These are phyloP conservation scores for Lentinula guzmanii DNA, from an alignment of 768 basidiomycete genomes.

Conservation along the genomic window DNA sequence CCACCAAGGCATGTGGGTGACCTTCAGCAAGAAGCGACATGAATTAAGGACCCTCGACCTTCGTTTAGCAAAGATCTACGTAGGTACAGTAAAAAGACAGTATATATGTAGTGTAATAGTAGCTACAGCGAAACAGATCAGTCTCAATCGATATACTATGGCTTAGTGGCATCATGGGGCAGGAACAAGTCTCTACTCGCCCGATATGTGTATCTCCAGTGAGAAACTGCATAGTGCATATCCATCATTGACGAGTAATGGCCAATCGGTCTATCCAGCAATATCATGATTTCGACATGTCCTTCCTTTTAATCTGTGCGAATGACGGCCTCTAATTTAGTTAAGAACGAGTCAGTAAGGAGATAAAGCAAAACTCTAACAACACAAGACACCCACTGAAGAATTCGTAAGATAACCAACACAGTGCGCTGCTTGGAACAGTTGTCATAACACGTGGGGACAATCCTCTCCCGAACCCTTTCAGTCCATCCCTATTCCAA, in stretches of 20 bases:
- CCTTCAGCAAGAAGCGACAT: too few species aligned
- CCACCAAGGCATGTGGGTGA: too few species aligned
- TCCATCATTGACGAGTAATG: neutral
- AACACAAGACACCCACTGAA: slow-evolving; percentile 68
- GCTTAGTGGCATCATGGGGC: neutral
- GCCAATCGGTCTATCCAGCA: neutral
- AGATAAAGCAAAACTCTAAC: neutral
- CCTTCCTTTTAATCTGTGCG: slow-evolving; percentile 33
- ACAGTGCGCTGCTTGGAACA: slow-evolving; percentile 95
- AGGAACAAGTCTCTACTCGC: neutral
- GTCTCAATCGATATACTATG: neutral
- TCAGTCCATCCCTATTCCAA: slow-evolving; percentile 77
- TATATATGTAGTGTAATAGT: neutral
- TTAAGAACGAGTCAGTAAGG: slow-evolving; percentile 7
- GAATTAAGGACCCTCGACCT: neutral
- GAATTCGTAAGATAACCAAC: slow-evolving; percentile 97
- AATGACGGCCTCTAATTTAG: slow-evolving; percentile 53
- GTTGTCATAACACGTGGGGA: slow-evolving; percentile 90
- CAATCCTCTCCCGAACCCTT: slow-evolving; percentile 83
- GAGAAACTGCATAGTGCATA: neutral
- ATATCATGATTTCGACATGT: neutral
- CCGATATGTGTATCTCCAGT: neutral
- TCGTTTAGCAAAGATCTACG: neutral
- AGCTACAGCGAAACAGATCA: neutral
- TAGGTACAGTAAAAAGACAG: neutral